Base-by-base conservation (phyloP, 129 eudicot species). In the Artemisia tridentata region DNA sequence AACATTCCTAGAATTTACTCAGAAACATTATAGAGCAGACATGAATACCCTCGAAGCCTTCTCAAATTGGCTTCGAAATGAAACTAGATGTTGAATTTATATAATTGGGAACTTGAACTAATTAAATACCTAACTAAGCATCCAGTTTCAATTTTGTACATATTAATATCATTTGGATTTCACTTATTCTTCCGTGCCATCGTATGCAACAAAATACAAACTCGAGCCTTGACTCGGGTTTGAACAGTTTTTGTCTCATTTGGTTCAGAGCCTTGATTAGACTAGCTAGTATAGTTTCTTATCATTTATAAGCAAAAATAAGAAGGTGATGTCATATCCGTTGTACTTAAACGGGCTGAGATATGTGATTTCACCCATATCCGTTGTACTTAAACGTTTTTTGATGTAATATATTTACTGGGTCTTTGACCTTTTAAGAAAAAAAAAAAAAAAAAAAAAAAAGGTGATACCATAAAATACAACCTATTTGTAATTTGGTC, bases 1-100 rank as follows among this genome's bases (percentile, higher is more conserved):
- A 15, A 67, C 78, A 58, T 77, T 88, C 10, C 86, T 88, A 4
- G 89, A 84, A 51, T 92, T 92, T 82, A 92, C 96, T 0, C 95
- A 92, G 81, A 91, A 82, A 58, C 86, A 86, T 75, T 92, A 92
- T 56, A 77, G 96, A 29, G 84, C 91, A 29, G 96, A 92, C 81
- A 78, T 72, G 86, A 88, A 86, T 43, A 92, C 98, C 56, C 91
- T 92, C 21, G 95, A 86, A 43, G 85, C 91, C 66, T 92, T 92
- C 63, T 56, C 91, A 50, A 65, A 66, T 12, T 92, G 98, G 98
- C 87, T 88, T 53, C 80, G 55, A 38, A 75, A 66, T 75, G 79
- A 59, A 47, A 66, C 73, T 23, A 72, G 50, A 25, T 49, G 69
- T 47, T 48, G 60, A 63, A 41, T 43, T 60, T 31, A 10, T 15